phyloP scores from a whole-genome alignment of 1,284 basidiomycete genomes.

The Pterula multifida region DNA sequence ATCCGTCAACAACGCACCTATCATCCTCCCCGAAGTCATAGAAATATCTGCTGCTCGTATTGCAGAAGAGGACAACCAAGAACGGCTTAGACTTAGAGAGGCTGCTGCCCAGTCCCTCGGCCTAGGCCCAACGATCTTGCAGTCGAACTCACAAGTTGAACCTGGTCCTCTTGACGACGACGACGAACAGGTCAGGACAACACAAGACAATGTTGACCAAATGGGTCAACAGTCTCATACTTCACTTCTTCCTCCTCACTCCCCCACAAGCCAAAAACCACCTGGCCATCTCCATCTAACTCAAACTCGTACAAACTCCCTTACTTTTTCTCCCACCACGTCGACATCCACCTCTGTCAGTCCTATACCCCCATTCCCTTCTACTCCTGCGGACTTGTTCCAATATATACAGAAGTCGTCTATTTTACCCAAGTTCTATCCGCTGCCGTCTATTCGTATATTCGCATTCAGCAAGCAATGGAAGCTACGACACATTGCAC shows the following conservation, averaged over 20 bases:
- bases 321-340: constrained; percentile 17
- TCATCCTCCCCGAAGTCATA: constrained; percentile 55
- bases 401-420: constrained; percentile 40
- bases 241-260: constrained; percentile 9
- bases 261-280: constrained; percentile 4
- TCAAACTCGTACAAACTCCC: constrained; percentile 23
- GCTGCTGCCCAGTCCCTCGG: constrained; percentile 67
- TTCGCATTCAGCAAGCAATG: constrained; percentile 63
- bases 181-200: constrained; percentile 11
- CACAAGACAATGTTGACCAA: background rate
- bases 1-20: constrained; percentile 16
- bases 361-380: constrained; percentile 46
- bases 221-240: constrained; percentile 4
- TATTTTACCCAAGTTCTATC: constrained; percentile 51
- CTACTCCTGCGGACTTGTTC: constrained; percentile 33
- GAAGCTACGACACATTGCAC: constrained; percentile 51
- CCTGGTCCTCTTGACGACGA: constrained; percentile 11
- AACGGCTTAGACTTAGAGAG: constrained; percentile 58
- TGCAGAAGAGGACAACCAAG: constrained; percentile 49
- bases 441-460: constrained; percentile 51
- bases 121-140: constrained; percentile 27
- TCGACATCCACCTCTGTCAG: background rate
- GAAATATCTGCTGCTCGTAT: constrained; percentile 47
- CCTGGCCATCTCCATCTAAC: constrained; percentile 23
- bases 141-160: constrained; percentile 11